Conservation (phyloP, 345 rosid species). For the Eucalyptus sp. region DNA sequence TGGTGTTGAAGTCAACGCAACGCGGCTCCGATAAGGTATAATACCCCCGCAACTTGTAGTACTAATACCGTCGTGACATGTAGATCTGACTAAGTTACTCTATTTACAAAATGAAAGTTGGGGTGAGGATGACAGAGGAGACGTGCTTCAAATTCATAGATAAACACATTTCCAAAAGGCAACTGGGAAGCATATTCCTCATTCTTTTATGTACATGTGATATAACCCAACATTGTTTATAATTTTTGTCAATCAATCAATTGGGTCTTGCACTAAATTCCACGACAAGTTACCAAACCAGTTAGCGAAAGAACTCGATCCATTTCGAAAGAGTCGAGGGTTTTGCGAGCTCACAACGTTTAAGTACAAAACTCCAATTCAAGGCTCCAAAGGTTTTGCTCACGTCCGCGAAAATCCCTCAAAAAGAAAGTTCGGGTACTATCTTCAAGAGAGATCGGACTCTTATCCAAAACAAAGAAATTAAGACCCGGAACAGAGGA, state of each 20-base stretch:
- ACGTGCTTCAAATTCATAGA: not conserved
- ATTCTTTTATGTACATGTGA: not conserved
- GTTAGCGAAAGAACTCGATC: not conserved
- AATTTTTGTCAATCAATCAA: not conserved
- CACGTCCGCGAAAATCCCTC: not conserved
- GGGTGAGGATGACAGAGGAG: not conserved
- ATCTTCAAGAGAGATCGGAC: not conserved
- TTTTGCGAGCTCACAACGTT: not conserved
- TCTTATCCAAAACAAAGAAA: not conserved
- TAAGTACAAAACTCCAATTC: not conserved
- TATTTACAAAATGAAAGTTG: not conserved
- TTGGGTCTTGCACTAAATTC: not conserved
- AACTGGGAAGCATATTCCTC: not conserved
- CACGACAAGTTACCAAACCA: not conserved
- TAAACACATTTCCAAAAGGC: not conserved
- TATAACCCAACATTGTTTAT: not conserved
- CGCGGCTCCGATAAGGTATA: not conserved
- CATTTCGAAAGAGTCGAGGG: not conserved
- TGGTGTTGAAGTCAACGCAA: not conserved
- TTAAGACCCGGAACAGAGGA: accelerated
- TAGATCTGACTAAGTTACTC: not conserved
- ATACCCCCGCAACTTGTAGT: not conserved
- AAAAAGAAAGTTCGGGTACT: not conserved
- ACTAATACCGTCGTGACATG: not conserved
- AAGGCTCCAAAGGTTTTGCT: not conserved